Evolutionary conservation across 2,329 filamentous ascomycete species (phyloP).

Genomic region (Gaeumannomyces tritici): DNA sequence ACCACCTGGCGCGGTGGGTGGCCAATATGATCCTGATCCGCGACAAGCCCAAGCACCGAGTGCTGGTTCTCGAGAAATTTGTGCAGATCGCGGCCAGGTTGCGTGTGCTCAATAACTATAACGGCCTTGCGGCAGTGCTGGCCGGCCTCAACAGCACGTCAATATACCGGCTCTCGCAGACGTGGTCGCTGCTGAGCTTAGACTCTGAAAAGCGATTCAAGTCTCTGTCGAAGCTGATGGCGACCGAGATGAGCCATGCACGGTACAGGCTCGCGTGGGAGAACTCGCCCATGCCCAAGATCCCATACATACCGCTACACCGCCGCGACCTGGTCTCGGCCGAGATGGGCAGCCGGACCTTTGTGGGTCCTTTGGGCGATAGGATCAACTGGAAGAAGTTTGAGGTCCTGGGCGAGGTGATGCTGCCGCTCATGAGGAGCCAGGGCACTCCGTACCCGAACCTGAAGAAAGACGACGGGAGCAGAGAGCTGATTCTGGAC

Average conservation of each 20-base stretch:
- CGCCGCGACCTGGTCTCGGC: constrained; percentile 84
- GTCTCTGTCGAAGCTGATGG: constrained; percentile 84
- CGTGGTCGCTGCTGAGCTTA: constrained; percentile 62
- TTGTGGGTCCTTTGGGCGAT: constrained; percentile 62
- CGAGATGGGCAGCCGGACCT: constrained; percentile 85
- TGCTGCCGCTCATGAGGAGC: constrained; percentile 84
- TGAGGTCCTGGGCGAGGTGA: constrained; percentile 86
- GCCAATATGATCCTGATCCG: constrained; percentile 77
- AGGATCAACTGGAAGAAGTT: constrained; percentile 98
- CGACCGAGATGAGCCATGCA: constrained; percentile 83
- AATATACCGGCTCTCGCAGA: constrained; percentile 74
- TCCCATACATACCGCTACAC: constrained; percentile 88
- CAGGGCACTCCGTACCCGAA: constrained; percentile 76
- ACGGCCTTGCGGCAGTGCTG: constrained; percentile 85
- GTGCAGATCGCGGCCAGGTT: constrained; percentile 84
- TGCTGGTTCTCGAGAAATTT: constrained; percentile 86
- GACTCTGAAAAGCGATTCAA: constrained; percentile 76
- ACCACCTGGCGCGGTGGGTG: constrained; percentile 75
- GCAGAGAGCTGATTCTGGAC: constrained; percentile 69
- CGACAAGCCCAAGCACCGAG: constrained; percentile 93
- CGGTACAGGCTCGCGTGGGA: constrained; percentile 97
- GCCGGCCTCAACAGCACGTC: constrained; percentile 85
- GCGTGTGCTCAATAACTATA: constrained; percentile 92
- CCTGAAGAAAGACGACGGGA: constrained; percentile 57
- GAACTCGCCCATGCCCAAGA: constrained; percentile 80